These are phyloP conservation scores for Sporothrix humicola DNA, from an alignment of 2,329 filamentous ascomycete species.

Conservation along the genomic window DNA sequence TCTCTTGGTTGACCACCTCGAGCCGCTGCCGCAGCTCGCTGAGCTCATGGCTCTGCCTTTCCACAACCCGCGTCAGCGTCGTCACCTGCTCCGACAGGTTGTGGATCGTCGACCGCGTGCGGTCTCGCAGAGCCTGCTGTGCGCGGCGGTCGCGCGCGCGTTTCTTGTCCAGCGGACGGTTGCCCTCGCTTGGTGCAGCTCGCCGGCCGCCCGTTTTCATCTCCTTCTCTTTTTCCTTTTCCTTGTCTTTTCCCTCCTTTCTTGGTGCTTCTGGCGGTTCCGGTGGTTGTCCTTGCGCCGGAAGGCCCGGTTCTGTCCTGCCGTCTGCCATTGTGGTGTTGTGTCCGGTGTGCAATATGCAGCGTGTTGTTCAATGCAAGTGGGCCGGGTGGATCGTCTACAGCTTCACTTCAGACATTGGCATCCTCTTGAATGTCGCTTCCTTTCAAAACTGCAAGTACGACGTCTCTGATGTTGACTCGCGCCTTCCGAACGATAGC, in stretches of 20 bases:
- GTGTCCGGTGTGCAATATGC: too few species aligned
- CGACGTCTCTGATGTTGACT: background rate
- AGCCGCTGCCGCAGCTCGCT: background rate
- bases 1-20: background rate
- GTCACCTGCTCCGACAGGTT: slow-evolving; percentile 25
- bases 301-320: too few species aligned
- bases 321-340: too few species aligned
- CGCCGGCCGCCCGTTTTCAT: background rate
- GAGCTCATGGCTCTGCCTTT: slow-evolving; percentile 25
- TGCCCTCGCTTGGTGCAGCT: background rate
- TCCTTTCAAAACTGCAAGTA: too few species aligned
- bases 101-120: slow-evolving; percentile 25
- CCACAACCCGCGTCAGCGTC: slow-evolving; percentile 22
- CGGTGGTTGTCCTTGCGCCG: background rate
- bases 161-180: slow-evolving; percentile 14
- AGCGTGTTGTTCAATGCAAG: too few species aligned
- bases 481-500: background rate
- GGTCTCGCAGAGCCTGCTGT: slow-evolving; percentile 15
- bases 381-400: too few species aligned
- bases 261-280: background rate
- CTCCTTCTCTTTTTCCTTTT: background rate
- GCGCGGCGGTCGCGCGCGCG: slow-evolving; percentile 13
- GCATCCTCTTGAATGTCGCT: too few species aligned
- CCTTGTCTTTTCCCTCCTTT: background rate
- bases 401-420: too few species aligned